A percentile compares a stretch with the other conserved stretches of the same genome.
Conservation (phyloP, 1,139 yeast genomes). For the Candida glucosophila region DNA sequence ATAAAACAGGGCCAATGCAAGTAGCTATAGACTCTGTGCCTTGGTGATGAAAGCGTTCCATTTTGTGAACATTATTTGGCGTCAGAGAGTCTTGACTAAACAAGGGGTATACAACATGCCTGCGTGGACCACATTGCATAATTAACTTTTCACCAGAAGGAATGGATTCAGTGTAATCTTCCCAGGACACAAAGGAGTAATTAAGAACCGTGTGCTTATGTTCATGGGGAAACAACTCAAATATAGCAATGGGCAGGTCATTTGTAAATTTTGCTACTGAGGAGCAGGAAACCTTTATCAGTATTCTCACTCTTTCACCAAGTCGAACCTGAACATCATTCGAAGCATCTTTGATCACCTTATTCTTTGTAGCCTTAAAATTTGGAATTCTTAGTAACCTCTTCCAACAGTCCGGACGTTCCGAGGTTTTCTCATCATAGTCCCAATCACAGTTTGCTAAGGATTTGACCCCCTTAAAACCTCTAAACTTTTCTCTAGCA, state of each 20-base stretch:
- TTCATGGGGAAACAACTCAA: conserved; percentile 76
- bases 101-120: conserved; percentile 76
- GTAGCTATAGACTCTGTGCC: conserved; percentile 74
- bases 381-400: conserved; percentile 68
- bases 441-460: conserved; percentile 82
- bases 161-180: conserved; percentile 76
- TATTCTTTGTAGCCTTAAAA: conserved; percentile 70
- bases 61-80: conserved; percentile 80
- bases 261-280: conserved; percentile 35
- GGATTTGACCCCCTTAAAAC: conserved; percentile 84
- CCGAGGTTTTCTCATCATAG: conserved; percentile 68
- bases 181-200: conserved; percentile 79
- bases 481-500: conserved; percentile 63
- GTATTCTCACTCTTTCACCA: conserved; percentile 59
- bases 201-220: conserved; percentile 79
- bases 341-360: conserved; percentile 53
- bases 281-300: conserved; percentile 56
- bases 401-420: conserved; percentile 72
- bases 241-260: conserved; percentile 49
- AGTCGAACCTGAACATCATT: conserved; percentile 52
- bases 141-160: conserved; percentile 71
- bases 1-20: conserved; percentile 80
- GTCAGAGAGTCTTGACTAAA: conserved; percentile 75
- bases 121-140: conserved; percentile 90
- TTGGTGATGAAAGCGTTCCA: conserved; percentile 74